These are phyloP conservation scores for Aspergillus bombycis DNA, from an alignment of 2,329 filamentous ascomycete species.

Conservation along the genomic window DNA sequence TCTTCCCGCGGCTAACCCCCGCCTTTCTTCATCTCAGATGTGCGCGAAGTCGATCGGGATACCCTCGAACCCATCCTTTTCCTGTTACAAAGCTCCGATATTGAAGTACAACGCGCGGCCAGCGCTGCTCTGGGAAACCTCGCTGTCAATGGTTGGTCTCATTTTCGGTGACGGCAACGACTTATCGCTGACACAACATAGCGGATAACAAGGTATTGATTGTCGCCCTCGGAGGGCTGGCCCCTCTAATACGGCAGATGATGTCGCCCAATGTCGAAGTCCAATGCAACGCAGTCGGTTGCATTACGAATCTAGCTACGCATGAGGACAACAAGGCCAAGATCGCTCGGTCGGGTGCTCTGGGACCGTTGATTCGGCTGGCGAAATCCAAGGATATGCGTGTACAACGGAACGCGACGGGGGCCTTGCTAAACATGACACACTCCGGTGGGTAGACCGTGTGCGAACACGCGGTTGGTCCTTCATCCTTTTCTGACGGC, in stretches of 20 bases:
- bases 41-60: conserved; percentile 90
- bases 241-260: conserved; percentile 95
- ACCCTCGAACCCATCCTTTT: conserved; percentile 96
- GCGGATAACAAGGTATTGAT: conserved; percentile 98
- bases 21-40: conserved; percentile 63
- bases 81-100: conserved; percentile 90
- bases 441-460: conserved; percentile 74
- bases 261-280: conserved; percentile 97
- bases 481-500: conserved; percentile 24
- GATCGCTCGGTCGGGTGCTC: conserved; percentile 90
- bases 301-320: conserved; percentile 96
- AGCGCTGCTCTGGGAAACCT: conserved; percentile 95
- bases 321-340: conserved; percentile 99
- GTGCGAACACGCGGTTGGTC: not conserved
- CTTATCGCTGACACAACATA: conserved; percentile 55
- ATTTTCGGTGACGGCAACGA: conserved; percentile 16
- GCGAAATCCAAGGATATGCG: conserved; percentile 99
- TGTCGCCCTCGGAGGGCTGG: conserved; percentile 85
- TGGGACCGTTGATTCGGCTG: conserved; percentile 85
- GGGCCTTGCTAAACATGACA: conserved; percentile 97
- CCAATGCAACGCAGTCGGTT: conserved; percentile 97
- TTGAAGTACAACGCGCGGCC: conserved; percentile 94
- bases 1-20: conserved; percentile 6
- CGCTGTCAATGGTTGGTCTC: conserved; percentile 80
- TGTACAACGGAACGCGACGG: conserved; percentile 95